A percentile compares a stretch with the other conserved stretches of the same genome.
These are phyloP conservation scores for Carex scoparia DNA, from an alignment of 176 grass and related monocot genomes.

Conservation along the genomic window DNA sequence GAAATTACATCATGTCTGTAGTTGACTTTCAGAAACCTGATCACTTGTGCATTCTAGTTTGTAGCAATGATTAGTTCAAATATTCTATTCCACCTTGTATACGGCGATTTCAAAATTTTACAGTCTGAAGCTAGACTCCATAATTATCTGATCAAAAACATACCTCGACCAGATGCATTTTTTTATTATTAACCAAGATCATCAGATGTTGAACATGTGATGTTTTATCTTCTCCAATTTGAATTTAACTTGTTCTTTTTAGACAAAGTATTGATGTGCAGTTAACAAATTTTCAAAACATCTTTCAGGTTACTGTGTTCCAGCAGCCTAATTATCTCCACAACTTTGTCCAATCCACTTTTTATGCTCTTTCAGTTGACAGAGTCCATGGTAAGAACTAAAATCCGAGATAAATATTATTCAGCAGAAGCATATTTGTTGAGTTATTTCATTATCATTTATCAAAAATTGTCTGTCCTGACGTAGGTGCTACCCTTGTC, in stretches of 20 bases:
- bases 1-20: neutral
- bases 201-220: neutral
- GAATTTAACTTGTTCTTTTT: neutral
- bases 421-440: neutral
- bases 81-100: neutral
- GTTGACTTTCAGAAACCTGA: neutral
- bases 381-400: constrained; percentile 68
- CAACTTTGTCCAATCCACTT: constrained; percentile 97
- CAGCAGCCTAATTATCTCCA: constrained; percentile 85
- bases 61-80: neutral
- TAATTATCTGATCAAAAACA: neutral
- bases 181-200: neutral
- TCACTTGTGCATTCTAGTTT: neutral
- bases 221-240: neutral
- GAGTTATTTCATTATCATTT: constrained; percentile 2
- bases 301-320: constrained; percentile 87
- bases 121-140: neutral
- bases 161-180: neutral
- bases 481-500: constrained; percentile 87
- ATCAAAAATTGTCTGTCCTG: constrained; percentile 10
- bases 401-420: neutral
- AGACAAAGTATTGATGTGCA: neutral
- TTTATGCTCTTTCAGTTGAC: constrained; percentile 76
- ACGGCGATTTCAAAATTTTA: neutral
- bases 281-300: neutral